A percentile compares a stretch with the other conserved stretches of the same genome.
phyloP scores from a whole-genome alignment of 2,329 filamentous ascomycete species.

The Colletotrichum coccodes region DNA sequence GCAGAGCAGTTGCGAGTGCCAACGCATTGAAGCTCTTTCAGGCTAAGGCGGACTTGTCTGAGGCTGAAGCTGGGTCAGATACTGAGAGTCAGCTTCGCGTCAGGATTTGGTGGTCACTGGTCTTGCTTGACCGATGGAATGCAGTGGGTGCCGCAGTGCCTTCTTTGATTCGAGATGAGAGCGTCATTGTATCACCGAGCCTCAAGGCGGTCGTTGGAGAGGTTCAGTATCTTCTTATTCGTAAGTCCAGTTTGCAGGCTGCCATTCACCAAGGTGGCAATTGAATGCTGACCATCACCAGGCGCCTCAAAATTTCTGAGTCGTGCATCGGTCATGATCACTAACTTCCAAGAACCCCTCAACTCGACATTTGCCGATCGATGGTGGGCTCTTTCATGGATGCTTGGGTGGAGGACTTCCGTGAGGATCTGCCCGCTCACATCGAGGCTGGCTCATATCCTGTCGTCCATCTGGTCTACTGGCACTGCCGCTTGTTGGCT shows the following conservation, averaged over 20 bases:
- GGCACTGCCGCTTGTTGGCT: constrained; percentile 74
- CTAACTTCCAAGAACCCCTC: constrained; percentile 34
- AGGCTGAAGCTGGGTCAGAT: constrained; percentile 63
- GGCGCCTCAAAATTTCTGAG: constrained; percentile 67
- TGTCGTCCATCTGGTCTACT: constrained; percentile 74
- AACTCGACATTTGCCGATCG: constrained; percentile 20
- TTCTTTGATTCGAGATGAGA: constrained; percentile 70
- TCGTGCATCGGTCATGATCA: constrained; percentile 49
- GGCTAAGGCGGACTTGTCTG: constrained; percentile 47
- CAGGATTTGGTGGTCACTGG: constrained; percentile 77
- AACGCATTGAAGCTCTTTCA: constrained; percentile 72
- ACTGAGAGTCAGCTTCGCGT: constrained; percentile 70
- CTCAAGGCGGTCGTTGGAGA: constrained; percentile 71
- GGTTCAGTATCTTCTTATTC: constrained; percentile 70
- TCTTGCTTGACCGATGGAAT: constrained; percentile 79
- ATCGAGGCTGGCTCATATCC: constrained; percentile 63
- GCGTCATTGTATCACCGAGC: constrained; percentile 67
- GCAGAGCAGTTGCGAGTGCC: constrained; percentile 72
- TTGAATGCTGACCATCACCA: constrained; percentile 38
- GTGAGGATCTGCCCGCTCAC: constrained; percentile 69
- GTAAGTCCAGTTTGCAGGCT: constrained; percentile 58
- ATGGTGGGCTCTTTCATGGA: constrained; percentile 62
- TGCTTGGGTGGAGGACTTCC: constrained; percentile 72
- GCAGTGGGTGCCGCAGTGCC: constrained; percentile 74
- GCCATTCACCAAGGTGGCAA: neutral